Conservation (phyloP, 306 rosid genomes). For the Trifolium pratense region DNA sequence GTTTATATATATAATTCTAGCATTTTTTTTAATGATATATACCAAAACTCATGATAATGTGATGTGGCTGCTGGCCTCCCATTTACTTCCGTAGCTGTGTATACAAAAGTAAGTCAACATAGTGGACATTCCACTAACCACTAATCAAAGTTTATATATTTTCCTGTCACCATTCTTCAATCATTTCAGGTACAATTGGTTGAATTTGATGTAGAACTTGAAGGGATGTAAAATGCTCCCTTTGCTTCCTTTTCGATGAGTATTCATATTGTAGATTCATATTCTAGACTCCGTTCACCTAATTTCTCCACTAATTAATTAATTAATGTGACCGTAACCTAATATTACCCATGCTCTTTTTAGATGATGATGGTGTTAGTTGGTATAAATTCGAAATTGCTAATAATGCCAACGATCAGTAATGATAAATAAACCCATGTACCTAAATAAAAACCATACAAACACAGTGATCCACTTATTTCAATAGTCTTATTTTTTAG, state of each 20-base stretch:
- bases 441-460: neutral
- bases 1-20: neutral
- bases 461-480: neutral
- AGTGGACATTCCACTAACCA: constrained; percentile 44
- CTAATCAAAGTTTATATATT: neutral
- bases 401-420: neutral
- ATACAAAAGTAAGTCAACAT: constrained; percentile 6
- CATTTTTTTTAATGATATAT: neutral
- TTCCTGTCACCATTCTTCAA: constrained; percentile 27
- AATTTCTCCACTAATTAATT: constrained; percentile 37
- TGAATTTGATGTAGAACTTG: constrained; percentile 23
- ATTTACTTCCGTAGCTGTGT: neutral
- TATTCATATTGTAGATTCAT: constrained; percentile 3
- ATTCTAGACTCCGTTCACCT: constrained; percentile 27
- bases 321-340: constrained; percentile 24
- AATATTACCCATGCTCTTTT: constrained; percentile 10
- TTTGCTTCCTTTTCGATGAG: neutral
- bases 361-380: constrained; percentile 17
- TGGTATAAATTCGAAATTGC: neutral
- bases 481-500: neutral
- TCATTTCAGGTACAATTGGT: constrained; percentile 32
- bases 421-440: neutral
- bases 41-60: neutral
- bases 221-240: constrained; percentile 6
- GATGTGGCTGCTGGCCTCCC: neutral